Percentiles rank a stretch among this genome's conserved stretches.
phyloP scores from a whole-genome alignment of 2,329 filamentous ascomycete species.

The Sphaerulina vaccinii region DNA sequence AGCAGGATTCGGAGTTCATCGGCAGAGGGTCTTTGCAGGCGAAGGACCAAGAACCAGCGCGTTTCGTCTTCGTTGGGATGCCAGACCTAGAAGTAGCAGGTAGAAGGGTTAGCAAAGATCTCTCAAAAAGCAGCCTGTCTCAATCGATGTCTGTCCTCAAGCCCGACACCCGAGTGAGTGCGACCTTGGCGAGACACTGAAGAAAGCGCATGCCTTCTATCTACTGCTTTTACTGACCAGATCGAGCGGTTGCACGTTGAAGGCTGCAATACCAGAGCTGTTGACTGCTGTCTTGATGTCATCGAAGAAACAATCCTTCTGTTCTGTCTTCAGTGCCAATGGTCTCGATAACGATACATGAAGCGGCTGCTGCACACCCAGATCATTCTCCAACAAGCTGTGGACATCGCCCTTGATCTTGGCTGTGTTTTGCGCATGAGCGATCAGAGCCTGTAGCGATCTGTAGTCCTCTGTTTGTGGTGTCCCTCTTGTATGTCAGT shows the following conservation, averaged over 20 bases:
- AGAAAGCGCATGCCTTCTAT: no score
- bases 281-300: slow-evolving; percentile 50
- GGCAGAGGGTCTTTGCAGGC: slow-evolving; percentile 46
- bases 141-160: no score
- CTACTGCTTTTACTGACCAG: no score
- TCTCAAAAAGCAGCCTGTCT: no score
- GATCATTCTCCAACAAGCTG: slow-evolving; percentile 72
- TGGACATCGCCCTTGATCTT: slow-evolving; percentile 46
- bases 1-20: slow-evolving; percentile 56
- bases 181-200: no score
- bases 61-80: slow-evolving; percentile 65
- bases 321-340: slow-evolving; percentile 68
- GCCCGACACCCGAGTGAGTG: no score
- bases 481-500: slow-evolving; percentile 50
- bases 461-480: slow-evolving; percentile 51
- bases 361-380: slow-evolving; percentile 74
- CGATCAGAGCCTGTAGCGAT: slow-evolving; percentile 42
- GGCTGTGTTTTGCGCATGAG: slow-evolving; percentile 15
- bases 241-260: slow-evolving; percentile 46
- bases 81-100: no score
- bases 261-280: slow-evolving; percentile 44
- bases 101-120: no score
- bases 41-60: slow-evolving; percentile 81
- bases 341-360: slow-evolving; percentile 90
- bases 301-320: slow-evolving; percentile 67